Base-by-base conservation (phyloP, 2,329 filamentous ascomycete genomes). In the Fusarium sambucinum region DNA sequence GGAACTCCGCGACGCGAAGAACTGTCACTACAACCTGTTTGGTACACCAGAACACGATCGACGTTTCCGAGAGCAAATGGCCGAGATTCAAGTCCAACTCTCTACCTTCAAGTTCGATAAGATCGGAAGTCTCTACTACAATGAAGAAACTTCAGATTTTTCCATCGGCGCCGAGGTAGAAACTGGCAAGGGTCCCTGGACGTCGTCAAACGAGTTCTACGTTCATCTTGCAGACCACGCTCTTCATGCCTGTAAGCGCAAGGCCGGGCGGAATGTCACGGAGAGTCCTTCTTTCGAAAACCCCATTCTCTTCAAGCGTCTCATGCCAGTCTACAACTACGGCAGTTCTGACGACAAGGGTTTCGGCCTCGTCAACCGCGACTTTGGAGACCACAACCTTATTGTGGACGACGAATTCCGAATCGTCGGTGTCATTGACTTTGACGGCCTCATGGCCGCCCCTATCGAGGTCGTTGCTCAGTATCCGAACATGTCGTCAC, bases 1-100 rank as follows among this genome's bases (percentile, higher is more conserved):
- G 1, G 5, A 37, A 6, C 11, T 37, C n/a, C n/a, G 3, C 5
- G 17, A 4, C 5, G 10, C 9, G 5, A 37, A 19, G 1, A n/a
- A 12, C n/a, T 37, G 33, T 6, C 2, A 3, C 10, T 2, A 1
- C 6, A 1, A 32, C 11, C 17, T 7, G 17, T 37, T 12, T 37
- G 33, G 33, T 9, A 37, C 33, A 12, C 33, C 17, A 5, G 33
- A 37, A 2, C 33, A 37, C 12, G 33, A 37, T 11, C 33, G 17
- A 19, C 17, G 5, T 37, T 37, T 19, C 17, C n/a, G 17, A n/a
- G 10, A 37, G 10, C 10, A 37, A 19, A 37, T 37, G 33, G 33
- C n/a, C n/a, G 17, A 19, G 2, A 37, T 37, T 6, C 33, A 37
- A 19, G 17, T 37, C 17, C n/a, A 5, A 1, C 3, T 37, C 4